phyloP scores from a whole-genome alignment of 352 stramenopile species.

The Phytophthora fragariae region DNA sequence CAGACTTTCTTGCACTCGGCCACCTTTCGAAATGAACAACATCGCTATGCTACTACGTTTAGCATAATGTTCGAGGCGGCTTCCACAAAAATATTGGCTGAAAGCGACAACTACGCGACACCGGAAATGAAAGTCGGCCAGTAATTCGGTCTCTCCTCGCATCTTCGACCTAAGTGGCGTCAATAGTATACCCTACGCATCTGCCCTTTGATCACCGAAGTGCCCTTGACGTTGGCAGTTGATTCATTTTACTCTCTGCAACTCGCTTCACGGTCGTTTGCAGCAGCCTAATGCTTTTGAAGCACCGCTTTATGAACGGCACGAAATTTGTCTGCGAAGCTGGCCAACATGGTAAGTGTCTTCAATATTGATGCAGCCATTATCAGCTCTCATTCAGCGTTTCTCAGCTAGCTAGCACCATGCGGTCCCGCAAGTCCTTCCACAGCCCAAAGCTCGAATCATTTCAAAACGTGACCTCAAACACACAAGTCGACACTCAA shows the following conservation, averaged over 20 bases:
- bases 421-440: background rate
- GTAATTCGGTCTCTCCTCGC: background rate
- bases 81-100: background rate
- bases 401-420: background rate
- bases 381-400: background rate
- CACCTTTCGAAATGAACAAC: constrained; percentile 26
- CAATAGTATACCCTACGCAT: no score
- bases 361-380: background rate
- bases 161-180: no score
- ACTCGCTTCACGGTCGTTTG: no score
- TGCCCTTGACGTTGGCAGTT: no score
- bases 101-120: background rate
- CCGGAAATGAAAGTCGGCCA: background rate
- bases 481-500: background rate
- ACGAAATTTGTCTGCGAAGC: background rate
- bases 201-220: no score
- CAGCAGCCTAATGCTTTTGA: no score
- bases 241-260: no score
- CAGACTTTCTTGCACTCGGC: background rate
- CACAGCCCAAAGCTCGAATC: background rate
- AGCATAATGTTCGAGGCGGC: background rate
- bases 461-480: background rate
- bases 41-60: background rate
- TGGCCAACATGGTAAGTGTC: background rate
- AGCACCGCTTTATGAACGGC: no score